A percentile compares a stretch with the other conserved stretches of the same genome.
phyloP scores from a whole-genome alignment of 1,284 basidiomycete species.

The Gastroboletus turbinatus region DNA sequence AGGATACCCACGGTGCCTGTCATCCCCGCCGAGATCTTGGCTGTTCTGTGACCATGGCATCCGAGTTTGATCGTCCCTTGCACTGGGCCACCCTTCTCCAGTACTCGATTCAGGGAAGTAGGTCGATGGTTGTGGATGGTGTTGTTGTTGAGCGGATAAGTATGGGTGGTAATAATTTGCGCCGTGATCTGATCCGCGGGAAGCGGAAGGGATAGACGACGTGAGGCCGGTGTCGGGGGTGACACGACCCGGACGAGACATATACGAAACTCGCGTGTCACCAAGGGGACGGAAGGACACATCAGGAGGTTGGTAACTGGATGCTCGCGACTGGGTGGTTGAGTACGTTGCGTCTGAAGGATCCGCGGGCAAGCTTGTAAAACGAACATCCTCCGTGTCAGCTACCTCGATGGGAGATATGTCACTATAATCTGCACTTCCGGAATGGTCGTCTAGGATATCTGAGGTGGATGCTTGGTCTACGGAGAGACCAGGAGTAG shows the following conservation, averaged over 20 bases:
- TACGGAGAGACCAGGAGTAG: slow-evolving; percentile 17
- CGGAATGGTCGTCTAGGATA: slow-evolving; percentile 25
- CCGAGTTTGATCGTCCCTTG: slow-evolving; percentile 28
- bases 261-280: slow-evolving; percentile 31
- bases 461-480: slow-evolving; percentile 27
- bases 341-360: slow-evolving; percentile 19
- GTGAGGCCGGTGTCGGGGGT: slow-evolving; percentile 28
- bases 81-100: slow-evolving; percentile 24
- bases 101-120: slow-evolving; percentile 28
- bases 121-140: slow-evolving; percentile 23
- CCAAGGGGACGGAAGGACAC: slow-evolving; percentile 25
- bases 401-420: slow-evolving; percentile 32
- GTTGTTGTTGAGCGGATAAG: slow-evolving; percentile 24
- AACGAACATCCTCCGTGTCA: slow-evolving; percentile 28
- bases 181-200: slow-evolving; percentile 29
- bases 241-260: slow-evolving; percentile 28
- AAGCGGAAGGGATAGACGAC: slow-evolving; percentile 23
- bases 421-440: slow-evolving; percentile 28
- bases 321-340: slow-evolving; percentile 16
- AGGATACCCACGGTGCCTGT: slow-evolving; percentile 33
- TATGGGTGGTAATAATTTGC: slow-evolving; percentile 30
- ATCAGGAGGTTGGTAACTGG: slow-evolving; percentile 32
- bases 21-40: slow-evolving; percentile 26
- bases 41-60: slow-evolving; percentile 28
- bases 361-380: slow-evolving; percentile 27